Base-by-base conservation (phyloP, 257 asterid genomes). In the Penstemon eatonii region DNA sequence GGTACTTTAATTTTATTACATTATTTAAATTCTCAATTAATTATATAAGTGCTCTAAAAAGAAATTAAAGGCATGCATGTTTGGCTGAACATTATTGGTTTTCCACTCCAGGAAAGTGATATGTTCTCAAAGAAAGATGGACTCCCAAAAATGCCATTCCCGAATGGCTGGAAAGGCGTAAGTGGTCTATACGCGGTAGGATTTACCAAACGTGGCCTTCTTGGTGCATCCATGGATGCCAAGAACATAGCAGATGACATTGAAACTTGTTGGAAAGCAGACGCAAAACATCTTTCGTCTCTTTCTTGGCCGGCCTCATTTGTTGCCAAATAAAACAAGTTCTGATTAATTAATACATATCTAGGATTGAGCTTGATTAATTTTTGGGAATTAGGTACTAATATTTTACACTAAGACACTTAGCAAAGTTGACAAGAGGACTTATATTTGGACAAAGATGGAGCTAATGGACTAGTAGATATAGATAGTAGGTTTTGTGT, bases 121-220 rank as follows among this genome's bases (percentile, higher is more conserved):
- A 87, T 91, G 98, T 91, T 91, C 67, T 80, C 90, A 11, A 82
- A 80, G 79, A 83, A 81, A 69, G 95, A 91, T 81, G 98, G 98
- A 37, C 85, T 91, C 82, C 98, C 96, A 43, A 89, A 80, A 80
- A 83, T 80, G 75, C 80, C 97, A 75, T 92, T 89, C 81, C 98
- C 98, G 7, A 83, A 92, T 79, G 96, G 98, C 47, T 89, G 98
- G 98, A 92, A 92, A 81, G 98, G 98, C 1, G 84, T 88, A 57
- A 49, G 83, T 55, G 98, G 98, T 75, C 80, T 92, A 38, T 90
- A 92, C 66, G 91, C 97, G 2, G 98, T 89, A 75, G 98, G 98
- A 78, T 92, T 92, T 84, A 92, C 97, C 60, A 92, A 92, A 74
- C 97, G 98, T 72, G 98, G 98, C 54, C 87, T 92, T 75, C 96